Percentiles rank a stretch among this genome's conserved stretches.
phyloP scores from a whole-genome alignment of 78 protist genomes.

The Pigoraptor vietnamica region DNA sequence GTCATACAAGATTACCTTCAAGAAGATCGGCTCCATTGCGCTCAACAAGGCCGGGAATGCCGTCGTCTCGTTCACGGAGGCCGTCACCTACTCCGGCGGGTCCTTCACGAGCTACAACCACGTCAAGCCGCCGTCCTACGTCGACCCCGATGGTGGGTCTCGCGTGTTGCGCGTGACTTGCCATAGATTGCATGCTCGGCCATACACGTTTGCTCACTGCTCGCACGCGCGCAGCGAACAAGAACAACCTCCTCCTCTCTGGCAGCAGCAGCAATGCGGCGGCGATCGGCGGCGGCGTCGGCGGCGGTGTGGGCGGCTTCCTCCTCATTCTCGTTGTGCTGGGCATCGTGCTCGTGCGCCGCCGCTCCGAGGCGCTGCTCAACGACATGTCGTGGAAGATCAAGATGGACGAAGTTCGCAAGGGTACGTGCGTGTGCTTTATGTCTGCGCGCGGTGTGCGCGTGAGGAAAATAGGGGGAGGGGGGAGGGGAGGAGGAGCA shows the following conservation, averaged over 20 bases:
- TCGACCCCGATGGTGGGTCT: not conserved
- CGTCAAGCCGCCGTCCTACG: not conserved
- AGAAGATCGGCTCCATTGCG: not conserved
- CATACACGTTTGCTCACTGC: too few species aligned
- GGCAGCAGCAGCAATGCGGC: not conserved
- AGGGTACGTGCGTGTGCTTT: not conserved
- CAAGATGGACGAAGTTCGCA: not conserved
- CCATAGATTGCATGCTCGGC: too few species aligned
- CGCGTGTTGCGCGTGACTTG: too few species aligned
- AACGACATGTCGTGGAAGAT: not conserved
- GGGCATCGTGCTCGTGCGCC: not conserved
- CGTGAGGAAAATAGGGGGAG: too few species aligned
- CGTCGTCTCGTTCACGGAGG: not conserved
- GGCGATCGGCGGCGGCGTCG: not conserved
- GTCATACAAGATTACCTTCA: not conserved
- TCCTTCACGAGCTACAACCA: not conserved
- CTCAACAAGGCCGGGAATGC: not conserved
- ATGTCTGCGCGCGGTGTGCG: not conserved
- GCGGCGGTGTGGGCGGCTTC: not conserved
- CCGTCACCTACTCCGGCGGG: not conserved
- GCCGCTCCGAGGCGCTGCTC: not conserved
- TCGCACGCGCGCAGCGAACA: too few species aligned
- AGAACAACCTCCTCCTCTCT: too few species aligned
- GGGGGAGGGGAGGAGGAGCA: too few species aligned
- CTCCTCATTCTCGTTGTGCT: not conserved